A percentile compares a stretch with the other conserved stretches of the same genome.
phyloP scores from a whole-genome alignment of 1,284 basidiomycete genomes.

The Sporisorium graminicola region DNA sequence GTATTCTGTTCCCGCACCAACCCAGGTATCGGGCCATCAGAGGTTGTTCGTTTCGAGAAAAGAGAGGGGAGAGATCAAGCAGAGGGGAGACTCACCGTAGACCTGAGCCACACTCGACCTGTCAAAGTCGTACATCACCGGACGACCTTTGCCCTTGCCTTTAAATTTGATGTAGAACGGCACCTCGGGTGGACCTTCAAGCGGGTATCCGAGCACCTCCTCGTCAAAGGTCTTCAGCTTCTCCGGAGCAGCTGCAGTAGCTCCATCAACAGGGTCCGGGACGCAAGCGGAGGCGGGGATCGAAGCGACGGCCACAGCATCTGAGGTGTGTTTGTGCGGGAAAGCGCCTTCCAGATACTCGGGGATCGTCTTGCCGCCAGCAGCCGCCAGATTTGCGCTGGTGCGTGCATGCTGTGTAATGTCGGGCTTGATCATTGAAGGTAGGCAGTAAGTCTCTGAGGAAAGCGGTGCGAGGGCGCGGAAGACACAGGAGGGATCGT shows the following conservation, averaged over 20 bases:
- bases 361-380: constrained; percentile 1
- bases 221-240: background rate
- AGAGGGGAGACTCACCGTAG: constrained; percentile 24
- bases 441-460: too few species aligned
- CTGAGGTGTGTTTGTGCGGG: background rate
- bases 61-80: background rate
- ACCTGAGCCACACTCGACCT: constrained; percentile 27
- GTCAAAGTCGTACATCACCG: constrained; percentile 4
- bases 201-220: background rate
- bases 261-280: too few species aligned
- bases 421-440: background rate
- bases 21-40: too few species aligned
- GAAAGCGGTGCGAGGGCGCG: too few species aligned
- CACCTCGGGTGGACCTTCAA: background rate
- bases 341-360: constrained; percentile 4
- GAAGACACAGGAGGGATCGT: too few species aligned
- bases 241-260: background rate
- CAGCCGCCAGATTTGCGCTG: background rate
- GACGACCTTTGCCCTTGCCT: constrained; percentile 35
- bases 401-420: background rate
- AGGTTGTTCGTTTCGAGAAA: background rate
- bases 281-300: background rate
- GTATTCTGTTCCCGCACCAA: too few species aligned
- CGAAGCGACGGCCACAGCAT: background rate
- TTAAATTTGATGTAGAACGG: constrained; percentile 35